phyloP scores from a whole-genome alignment of 768 basidiomycete species.

The Leccinum truebloodii region DNA sequence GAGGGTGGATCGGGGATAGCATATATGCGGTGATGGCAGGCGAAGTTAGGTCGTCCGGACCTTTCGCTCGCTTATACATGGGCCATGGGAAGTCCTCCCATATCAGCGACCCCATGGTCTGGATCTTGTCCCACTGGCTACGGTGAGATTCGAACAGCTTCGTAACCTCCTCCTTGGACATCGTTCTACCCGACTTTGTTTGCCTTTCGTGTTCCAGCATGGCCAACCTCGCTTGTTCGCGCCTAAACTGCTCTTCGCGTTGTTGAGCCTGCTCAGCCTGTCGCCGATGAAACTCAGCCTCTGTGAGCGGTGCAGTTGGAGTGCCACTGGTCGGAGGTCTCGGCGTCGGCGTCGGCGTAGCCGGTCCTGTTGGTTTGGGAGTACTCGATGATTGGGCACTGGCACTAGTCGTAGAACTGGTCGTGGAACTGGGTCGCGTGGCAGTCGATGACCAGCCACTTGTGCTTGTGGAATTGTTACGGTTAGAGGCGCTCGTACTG shows the following conservation, averaged over 20 bases:
- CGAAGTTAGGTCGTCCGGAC: slow-evolving; percentile 62
- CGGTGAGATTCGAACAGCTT: slow-evolving; percentile 63
- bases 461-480: slow-evolving; percentile 22
- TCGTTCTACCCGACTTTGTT: slow-evolving; percentile 42
- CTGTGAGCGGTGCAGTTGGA: slow-evolving; percentile 32
- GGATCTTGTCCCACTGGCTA: slow-evolving; percentile 55
- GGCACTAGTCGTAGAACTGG: slow-evolving; percentile 24
- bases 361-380: slow-evolving; percentile 26
- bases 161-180: slow-evolving; percentile 58
- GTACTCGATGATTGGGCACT: slow-evolving; percentile 25
- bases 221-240: slow-evolving; percentile 65
- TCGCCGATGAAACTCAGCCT: slow-evolving; percentile 62
- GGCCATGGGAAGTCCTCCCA: slow-evolving; percentile 82
- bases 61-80: slow-evolving; percentile 53
- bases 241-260: slow-evolving; percentile 69
- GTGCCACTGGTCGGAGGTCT: slow-evolving; percentile 19
- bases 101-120: slow-evolving; percentile 41
- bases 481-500: slow-evolving; percentile 30
- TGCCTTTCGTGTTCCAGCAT: slow-evolving; percentile 48
- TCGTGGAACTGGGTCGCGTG: slow-evolving; percentile 29
- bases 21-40: slow-evolving; percentile 61
- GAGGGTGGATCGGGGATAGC: slow-evolving; percentile 55
- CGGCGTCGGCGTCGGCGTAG: slow-evolving; percentile 25
- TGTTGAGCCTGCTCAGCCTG: slow-evolving; percentile 62
- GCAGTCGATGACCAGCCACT: slow-evolving; percentile 33